Evolutionary conservation across 2,329 filamentous ascomycete genomes (phyloP), one percentile per base, ranked within the genome.

Genomic region (Pseudomassariella vexata): DNA sequence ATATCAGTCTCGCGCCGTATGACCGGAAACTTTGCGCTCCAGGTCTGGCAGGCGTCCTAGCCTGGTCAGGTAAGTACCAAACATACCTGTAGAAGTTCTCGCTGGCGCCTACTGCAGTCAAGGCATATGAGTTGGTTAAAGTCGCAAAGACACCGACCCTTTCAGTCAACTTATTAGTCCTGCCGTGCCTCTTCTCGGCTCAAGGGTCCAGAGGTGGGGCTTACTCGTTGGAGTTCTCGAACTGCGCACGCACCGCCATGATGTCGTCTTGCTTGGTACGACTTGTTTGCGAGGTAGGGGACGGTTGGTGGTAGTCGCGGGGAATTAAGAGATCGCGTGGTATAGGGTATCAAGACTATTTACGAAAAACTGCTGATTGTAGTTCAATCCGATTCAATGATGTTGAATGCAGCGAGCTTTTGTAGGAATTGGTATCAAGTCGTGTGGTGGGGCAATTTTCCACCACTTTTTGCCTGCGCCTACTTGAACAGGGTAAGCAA

Each of bases 81-180:
- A 47, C 62, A 41, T 59, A 82, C 79, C 78, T 89, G 79, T 96
- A 96, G 66, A 98, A 98, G 76, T 96, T 96, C 73, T 95, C 89
- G 55, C 87, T 95, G 50, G 86, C 89, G 56, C 92, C 92, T 46
- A 95, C 79, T 45, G 90, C 89, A 50, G 95, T 87, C 52, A 98
- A 75, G 50, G 89, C 88, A 65, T 95, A 98, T 39, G 87, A 90
- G 67, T 98, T 98, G 49, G 92, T 98, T 58, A 98, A 83, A 41
- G 87, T 95, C 40, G 89, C 68, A 65, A 98, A 98, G 57, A 96
- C 92, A 60, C 92, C 92, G 57, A 98, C 85, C 68, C 89, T 95
- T n/a, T n/a, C n/a, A n/a, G n/a, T n/a, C n/a, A 53, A 19, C 32
- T 22, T 30, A 26, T 32, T 25, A 22, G 29, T 19, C 11, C 18